These are phyloP conservation scores for Fusarium algeriense DNA, from an alignment of 2,329 filamentous ascomycete genomes.

Conservation along the genomic window DNA sequence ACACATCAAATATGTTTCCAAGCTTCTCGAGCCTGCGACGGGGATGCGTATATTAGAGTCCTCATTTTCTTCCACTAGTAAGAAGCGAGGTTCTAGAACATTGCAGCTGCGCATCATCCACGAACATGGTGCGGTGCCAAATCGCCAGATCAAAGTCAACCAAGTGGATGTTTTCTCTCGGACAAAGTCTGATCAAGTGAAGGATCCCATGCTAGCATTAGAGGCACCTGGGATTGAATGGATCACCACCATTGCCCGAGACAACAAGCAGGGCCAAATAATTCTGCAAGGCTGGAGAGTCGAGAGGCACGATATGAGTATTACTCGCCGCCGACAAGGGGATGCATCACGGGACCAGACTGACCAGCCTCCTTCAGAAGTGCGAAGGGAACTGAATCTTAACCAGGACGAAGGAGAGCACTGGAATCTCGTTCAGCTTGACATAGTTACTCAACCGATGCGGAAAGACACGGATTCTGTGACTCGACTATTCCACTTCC, in stretches of 20 bases:
- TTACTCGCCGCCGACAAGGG: not conserved
- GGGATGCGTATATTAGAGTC: not conserved
- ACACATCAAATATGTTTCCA: not conserved
- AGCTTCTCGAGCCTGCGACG: not conserved
- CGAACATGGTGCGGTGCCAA: rapidly evolving
- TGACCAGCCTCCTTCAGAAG: not conserved
- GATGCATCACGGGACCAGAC: rapidly evolving
- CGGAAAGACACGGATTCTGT: not conserved
- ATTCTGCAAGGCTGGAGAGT: not conserved
- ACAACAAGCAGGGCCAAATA: rapidly evolving
- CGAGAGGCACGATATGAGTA: not conserved
- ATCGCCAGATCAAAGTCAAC: not conserved
- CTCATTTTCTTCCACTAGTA: not conserved
- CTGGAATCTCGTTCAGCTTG: not conserved
- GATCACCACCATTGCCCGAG: not conserved
- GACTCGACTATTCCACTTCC: not conserved
- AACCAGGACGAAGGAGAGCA: too few species aligned
- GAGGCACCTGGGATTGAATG: not conserved
- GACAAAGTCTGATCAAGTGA: not conserved
- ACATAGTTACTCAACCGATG: not conserved
- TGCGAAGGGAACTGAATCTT: not conserved
- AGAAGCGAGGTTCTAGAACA: not conserved
- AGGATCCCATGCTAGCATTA: not conserved
- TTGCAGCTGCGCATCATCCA: not conserved
- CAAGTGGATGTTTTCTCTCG: not conserved